Evolutionary conservation across 768 basidiomycete species (phyloP).

Genomic region (Crucibulum laeve): DNA sequence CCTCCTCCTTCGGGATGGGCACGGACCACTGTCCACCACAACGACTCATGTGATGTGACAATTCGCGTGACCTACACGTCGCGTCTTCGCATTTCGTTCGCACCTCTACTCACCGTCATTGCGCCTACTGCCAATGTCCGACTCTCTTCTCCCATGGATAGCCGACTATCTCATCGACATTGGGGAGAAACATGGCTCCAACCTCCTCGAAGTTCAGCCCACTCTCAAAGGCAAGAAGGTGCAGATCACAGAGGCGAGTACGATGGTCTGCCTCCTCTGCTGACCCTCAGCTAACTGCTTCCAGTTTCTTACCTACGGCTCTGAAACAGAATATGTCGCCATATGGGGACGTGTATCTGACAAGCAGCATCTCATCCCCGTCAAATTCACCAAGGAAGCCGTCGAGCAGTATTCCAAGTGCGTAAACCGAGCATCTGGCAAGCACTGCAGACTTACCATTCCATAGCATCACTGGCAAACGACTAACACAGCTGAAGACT

Average conservation of each 20-base stretch:
- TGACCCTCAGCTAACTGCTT: conserved; percentile 1
- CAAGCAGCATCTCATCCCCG: conserved; percentile 42
- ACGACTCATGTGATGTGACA: conserved; percentile 6
- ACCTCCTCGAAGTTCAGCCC: conserved; percentile 28
- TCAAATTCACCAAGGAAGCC: conserved; percentile 52
- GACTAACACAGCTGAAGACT: conserved; percentile 41
- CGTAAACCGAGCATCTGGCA: background rate
- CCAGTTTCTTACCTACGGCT: conserved; percentile 55
- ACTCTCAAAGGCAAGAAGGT: conserved; percentile 42
- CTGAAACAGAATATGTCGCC: conserved; percentile 28
- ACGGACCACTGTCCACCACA: too few relatives aligned
- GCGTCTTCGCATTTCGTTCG: background rate
- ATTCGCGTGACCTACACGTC: conserved; percentile 2
- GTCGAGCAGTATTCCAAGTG: conserved; percentile 37
- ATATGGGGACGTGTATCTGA: conserved; percentile 68
- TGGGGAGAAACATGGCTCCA: conserved; percentile 49
- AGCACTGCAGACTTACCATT: conserved; percentile 6
- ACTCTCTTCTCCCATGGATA: conserved; percentile 52
- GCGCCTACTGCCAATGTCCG: conserved; percentile 25
- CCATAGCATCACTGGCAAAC: conserved; percentile 19
- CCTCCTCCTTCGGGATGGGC: too few relatives aligned
- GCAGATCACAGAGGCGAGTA: conserved; percentile 52
- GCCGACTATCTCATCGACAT: conserved; percentile 41
- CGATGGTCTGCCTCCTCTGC: background rate
- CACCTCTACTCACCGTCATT: too few relatives aligned